phyloP scores from a whole-genome alignment of 495 filamentous ascomycete genomes.

The Penicillium chermesinum region DNA sequence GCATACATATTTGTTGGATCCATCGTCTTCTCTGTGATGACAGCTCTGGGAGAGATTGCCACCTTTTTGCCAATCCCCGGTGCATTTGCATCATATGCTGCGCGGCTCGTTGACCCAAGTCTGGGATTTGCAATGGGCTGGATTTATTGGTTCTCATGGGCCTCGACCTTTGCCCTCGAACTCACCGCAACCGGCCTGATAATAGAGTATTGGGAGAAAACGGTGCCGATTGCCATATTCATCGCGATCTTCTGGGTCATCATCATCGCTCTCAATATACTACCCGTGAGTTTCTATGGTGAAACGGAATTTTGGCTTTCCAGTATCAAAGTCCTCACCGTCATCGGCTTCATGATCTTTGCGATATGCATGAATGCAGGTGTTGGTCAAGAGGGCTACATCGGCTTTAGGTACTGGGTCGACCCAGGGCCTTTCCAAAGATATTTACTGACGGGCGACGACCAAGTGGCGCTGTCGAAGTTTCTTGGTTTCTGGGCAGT shows the following conservation, averaged over 20 bases:
- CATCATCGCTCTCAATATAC: conserved; percentile 62
- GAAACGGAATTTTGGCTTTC: conserved; percentile 68
- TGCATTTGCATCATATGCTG: conserved; percentile 68
- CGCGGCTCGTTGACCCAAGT: conserved; percentile 66
- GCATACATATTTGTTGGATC: conserved; percentile 61
- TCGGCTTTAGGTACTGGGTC: conserved; percentile 64
- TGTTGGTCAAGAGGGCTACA: conserved; percentile 52
- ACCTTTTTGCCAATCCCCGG: conserved; percentile 75
- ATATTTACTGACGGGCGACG: conserved; percentile 44
- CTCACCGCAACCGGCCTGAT: conserved; percentile 69
- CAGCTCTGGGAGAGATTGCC: conserved; percentile 62
- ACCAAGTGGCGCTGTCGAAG: conserved; percentile 50
- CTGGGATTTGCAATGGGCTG: conserved; percentile 77
- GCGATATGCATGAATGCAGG: conserved; percentile 65
- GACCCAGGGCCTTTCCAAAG: conserved; percentile 62
- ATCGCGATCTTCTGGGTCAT: conserved; percentile 70
- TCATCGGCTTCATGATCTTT: conserved; percentile 60
- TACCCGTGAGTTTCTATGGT: conserved; percentile 54
- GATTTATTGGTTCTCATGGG: conserved; percentile 64
- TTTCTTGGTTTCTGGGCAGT: conserved; percentile 48
- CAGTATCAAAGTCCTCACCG: conserved; percentile 59
- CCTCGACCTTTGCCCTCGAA: conserved; percentile 67
- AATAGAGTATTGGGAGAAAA: conserved; percentile 66
- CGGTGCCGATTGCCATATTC: conserved; percentile 60
- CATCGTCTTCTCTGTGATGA: conserved; percentile 58